Evolutionary conservation across 2,329 filamentous ascomycete species (phyloP).

Genomic region (Colletotrichum lupini): DNA sequence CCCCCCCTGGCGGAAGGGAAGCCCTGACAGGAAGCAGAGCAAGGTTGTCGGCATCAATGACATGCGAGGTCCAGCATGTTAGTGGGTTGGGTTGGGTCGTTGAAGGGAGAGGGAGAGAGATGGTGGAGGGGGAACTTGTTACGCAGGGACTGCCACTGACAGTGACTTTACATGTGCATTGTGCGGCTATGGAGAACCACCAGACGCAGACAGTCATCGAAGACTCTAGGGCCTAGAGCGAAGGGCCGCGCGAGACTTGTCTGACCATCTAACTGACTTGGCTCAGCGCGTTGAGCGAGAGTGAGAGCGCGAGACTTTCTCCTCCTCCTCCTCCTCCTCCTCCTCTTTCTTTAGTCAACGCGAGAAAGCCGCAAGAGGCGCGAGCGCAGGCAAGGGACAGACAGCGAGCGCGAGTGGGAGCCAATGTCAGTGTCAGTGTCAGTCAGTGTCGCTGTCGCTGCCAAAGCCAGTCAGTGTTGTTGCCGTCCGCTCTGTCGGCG

Average conservation of each 20-base stretch:
- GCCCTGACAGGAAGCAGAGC: slow-evolving; percentile 24
- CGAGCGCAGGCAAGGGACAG: slow-evolving; percentile 17
- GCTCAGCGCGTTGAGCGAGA: background rate
- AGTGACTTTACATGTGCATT: background rate
- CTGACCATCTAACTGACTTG: slow-evolving; percentile 10
- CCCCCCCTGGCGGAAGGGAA: background rate
- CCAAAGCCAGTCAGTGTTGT: slow-evolving; percentile 13
- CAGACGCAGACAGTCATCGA: background rate
- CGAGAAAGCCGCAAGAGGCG: slow-evolving; percentile 2
- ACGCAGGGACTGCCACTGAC: slow-evolving; percentile 21
- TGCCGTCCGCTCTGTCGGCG: slow-evolving; percentile 11
- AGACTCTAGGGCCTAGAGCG: too few species aligned
- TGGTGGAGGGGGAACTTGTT: background rate
- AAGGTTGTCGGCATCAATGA: slow-evolving; percentile 11
- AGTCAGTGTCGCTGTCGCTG: slow-evolving; percentile 24
- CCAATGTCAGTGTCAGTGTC: slow-evolving; percentile 32
- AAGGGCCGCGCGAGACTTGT: background rate
- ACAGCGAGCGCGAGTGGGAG: slow-evolving; percentile 20
- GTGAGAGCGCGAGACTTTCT: background rate
- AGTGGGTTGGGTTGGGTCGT: background rate
- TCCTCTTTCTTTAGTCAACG: background rate
- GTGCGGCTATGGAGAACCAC: too few species aligned
- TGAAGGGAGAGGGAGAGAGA: background rate
- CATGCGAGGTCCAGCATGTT: background rate
- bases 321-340: too few species aligned